phyloP scores from a whole-genome alignment of 2,329 filamentous ascomycete genomes.

The Pseudogymnoascus sp. region DNA sequence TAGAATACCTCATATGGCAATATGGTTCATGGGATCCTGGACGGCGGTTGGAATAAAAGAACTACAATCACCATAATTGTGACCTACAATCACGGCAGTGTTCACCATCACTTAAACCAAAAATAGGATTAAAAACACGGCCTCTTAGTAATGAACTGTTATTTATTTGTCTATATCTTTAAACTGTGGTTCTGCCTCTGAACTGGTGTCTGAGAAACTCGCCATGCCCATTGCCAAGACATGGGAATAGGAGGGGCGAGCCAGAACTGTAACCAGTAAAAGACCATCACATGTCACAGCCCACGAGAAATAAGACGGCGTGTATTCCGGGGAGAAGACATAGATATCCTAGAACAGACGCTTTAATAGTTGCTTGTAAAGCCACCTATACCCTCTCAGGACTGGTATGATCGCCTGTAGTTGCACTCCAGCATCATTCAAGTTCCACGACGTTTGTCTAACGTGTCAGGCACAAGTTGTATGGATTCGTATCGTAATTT shows the following conservation, averaged over 20 bases:
- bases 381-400: not conserved
- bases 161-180: not conserved
- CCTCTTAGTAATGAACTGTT: not conserved
- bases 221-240: not conserved
- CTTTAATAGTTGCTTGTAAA: not conserved
- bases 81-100: not conserved
- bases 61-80: not conserved
- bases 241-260: not conserved
- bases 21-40: not conserved
- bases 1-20: not conserved
- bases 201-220: not conserved
- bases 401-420: not conserved
- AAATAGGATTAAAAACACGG: not conserved
- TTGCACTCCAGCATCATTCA: not conserved
- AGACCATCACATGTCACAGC: not conserved
- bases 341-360: not conserved
- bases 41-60: not conserved
- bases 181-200: not conserved
- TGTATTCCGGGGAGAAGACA: not conserved
- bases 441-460: not conserved
- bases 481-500: not conserved
- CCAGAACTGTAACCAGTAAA: not conserved
- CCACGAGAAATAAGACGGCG: not conserved
- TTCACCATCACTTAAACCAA: not conserved
- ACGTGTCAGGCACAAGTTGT: not conserved